phyloP scores from a whole-genome alignment of 352 stramenopile species.

The Globisporangium emineosum region DNA sequence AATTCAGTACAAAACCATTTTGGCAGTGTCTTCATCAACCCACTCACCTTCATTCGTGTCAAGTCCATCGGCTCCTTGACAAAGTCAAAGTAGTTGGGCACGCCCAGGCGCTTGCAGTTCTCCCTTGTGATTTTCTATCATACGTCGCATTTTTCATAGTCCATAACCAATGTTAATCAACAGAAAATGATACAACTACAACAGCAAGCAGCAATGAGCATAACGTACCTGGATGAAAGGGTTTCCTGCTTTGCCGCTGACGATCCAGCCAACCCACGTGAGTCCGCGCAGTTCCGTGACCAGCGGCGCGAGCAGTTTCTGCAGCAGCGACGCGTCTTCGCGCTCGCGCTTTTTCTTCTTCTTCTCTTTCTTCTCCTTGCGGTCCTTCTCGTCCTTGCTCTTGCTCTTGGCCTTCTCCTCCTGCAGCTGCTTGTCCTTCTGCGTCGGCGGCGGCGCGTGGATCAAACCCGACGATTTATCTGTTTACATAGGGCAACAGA shows the following conservation, averaged over 20 bases:
- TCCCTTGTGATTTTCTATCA: slow-evolving; percentile 75
- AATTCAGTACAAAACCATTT: neutral
- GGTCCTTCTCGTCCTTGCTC: slow-evolving; percentile 67
- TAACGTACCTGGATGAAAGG: slow-evolving; percentile 56
- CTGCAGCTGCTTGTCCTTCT: slow-evolving; percentile 28
- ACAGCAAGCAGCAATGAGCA: neutral
- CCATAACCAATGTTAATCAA: neutral
- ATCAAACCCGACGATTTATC: slow-evolving; percentile 55
- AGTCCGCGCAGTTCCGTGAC: slow-evolving; percentile 60
- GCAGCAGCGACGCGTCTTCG: slow-evolving; percentile 62
- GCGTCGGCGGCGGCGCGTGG: slow-evolving; percentile 52
- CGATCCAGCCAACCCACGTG: slow-evolving; percentile 73
- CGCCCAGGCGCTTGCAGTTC: slow-evolving; percentile 79
- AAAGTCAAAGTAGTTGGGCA: slow-evolving; percentile 87
- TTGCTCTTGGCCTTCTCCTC: slow-evolving; percentile 54
- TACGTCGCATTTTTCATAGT: neutral
- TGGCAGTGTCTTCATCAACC: neutral
- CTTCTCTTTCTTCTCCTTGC: slow-evolving; percentile 82
- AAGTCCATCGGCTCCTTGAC: slow-evolving; percentile 80
- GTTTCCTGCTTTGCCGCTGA: slow-evolving; percentile 68
- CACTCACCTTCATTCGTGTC: slow-evolving; percentile 61
- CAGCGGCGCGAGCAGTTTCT: slow-evolving; percentile 71
- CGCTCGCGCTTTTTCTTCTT: slow-evolving; percentile 81
- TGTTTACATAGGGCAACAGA: too few species aligned
- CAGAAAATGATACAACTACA: neutral